Conservation (phyloP, 148 eudicot species). For the Selenicereus undatus region DNA sequence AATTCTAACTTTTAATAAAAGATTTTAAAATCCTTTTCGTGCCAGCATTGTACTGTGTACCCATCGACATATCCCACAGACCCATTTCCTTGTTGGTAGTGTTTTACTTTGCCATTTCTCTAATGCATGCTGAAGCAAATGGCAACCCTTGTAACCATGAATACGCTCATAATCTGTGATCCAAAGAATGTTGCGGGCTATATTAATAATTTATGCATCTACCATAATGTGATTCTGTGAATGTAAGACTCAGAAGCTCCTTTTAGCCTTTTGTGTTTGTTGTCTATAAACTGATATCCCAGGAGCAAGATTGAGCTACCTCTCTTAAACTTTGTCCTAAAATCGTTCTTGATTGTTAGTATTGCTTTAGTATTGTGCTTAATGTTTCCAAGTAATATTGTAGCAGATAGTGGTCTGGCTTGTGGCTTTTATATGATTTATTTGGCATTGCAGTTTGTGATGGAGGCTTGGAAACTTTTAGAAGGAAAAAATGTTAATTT, state of each 20-base stretch:
- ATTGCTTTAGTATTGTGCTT: background rate
- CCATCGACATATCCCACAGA: too few species aligned
- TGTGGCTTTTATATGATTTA: slow-evolving; percentile 11
- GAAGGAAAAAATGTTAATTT: slow-evolving; percentile 47
- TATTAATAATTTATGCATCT: background rate
- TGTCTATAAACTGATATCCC: background rate
- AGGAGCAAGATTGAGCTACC: background rate
- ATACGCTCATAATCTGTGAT: background rate
- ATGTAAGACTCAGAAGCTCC: background rate
- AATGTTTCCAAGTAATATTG: background rate
- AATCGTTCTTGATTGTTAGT: background rate
- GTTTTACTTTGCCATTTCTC: too few species aligned
- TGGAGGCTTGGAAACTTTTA: slow-evolving; percentile 75
- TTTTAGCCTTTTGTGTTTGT: background rate
- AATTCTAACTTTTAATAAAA: too few species aligned
- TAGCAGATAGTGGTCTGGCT: background rate
- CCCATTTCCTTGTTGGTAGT: too few species aligned
- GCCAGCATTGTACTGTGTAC: too few species aligned
- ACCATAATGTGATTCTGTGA: background rate
- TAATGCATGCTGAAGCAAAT: too few species aligned
- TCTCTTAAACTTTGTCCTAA: background rate
- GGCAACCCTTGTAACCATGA: too few species aligned
- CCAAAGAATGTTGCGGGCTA: background rate
- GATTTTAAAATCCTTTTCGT: too few species aligned
- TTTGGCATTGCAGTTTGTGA: slow-evolving; percentile 61